These are phyloP conservation scores for Nicotiana noctiflora DNA, from an alignment of 257 asterid species.

Conservation along the genomic window DNA sequence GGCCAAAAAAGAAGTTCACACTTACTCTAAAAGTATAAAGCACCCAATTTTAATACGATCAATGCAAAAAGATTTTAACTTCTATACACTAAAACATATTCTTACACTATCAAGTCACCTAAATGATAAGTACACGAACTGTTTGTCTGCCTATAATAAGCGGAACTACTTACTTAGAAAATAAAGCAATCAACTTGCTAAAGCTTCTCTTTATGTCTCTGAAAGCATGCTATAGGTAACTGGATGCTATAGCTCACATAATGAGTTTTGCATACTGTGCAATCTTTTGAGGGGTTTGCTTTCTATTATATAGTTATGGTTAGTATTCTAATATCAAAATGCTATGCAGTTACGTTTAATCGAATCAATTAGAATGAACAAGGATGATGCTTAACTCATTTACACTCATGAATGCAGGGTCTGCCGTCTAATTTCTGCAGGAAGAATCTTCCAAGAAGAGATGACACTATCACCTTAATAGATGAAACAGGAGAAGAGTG, in stretches of 20 bases:
- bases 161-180: too few species aligned
- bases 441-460: conserved; percentile 48
- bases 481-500: conserved; percentile 71
- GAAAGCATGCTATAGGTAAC: background rate
- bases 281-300: background rate
- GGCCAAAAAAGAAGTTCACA: background rate
- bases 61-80: too few species aligned
- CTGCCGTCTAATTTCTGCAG: conserved; percentile 56
- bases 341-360: background rate
- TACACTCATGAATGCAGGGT: conserved; percentile 47
- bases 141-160: too few species aligned
- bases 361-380: background rate
- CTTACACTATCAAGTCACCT: too few species aligned
- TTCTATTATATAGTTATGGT: background rate
- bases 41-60: background rate
- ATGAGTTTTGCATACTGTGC: background rate
- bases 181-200: too few species aligned
- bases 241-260: background rate
- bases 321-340: background rate
- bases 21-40: background rate
- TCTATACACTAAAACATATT: too few species aligned
- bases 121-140: too few species aligned
- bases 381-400: background rate
- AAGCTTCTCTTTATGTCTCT: background rate
- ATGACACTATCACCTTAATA: conserved; percentile 44